A percentile compares a stretch with the other conserved stretches of the same genome.
These are phyloP conservation scores for Athelia psychrophila DNA, from an alignment of 1,284 basidiomycete species.

Conservation along the genomic window DNA sequence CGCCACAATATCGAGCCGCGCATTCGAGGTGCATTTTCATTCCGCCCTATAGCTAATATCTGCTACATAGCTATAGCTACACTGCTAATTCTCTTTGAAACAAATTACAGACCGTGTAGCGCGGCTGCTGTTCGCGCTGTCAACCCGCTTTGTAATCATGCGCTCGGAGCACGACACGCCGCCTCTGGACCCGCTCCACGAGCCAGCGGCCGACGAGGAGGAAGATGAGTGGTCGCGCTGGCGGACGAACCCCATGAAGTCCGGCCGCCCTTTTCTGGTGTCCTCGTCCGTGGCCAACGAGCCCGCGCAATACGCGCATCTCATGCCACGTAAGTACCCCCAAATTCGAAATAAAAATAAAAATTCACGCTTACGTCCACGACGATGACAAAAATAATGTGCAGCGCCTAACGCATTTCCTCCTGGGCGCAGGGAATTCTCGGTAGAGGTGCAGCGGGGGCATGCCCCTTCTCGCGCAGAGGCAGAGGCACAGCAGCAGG, in stretches of 20 bases:
- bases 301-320: background rate
- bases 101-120: background rate
- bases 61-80: background rate
- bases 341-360: background rate
- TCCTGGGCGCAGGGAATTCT: background rate
- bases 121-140: background rate
- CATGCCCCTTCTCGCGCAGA: too few species aligned
- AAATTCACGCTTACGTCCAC: background rate
- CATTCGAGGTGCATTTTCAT: background rate
- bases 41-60: background rate
- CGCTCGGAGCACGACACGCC: background rate
- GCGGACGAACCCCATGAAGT: background rate
- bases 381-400: too few species aligned
- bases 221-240: background rate
- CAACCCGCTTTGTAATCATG: background rate
- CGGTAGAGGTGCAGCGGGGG: background rate
- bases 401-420: background rate
- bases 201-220: too few species aligned
- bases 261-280: background rate
- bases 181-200: background rate
- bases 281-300: background rate
- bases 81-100: background rate
- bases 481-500: too few species aligned
- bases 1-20: background rate
- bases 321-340: background rate